Percentiles rank a stretch among this genome's conserved stretches.
Conservation (phyloP, 305 asterid species). For the Solanum hybrid region DNA sequence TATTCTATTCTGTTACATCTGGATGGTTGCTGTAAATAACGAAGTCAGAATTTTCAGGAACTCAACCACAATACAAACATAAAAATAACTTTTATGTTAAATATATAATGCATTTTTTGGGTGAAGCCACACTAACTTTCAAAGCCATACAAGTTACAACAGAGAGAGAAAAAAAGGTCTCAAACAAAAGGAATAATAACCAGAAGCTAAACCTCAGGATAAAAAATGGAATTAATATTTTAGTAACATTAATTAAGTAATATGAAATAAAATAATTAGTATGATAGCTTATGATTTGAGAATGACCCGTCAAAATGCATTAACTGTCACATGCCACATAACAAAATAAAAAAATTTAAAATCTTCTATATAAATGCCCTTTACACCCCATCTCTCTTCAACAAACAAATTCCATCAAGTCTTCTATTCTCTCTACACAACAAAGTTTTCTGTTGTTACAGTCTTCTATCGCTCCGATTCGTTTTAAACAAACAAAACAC, state of each 20-base stretch:
- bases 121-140: background rate
- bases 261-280: background rate
- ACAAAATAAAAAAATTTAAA: background rate
- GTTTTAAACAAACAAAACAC: background rate
- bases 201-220: background rate
- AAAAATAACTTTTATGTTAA: background rate
- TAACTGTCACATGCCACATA: conserved; percentile 9
- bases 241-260: background rate
- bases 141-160: background rate
- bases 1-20: background rate
- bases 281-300: conserved; percentile 11
- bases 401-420: conserved; percentile 3
- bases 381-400: background rate
- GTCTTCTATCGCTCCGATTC: background rate
- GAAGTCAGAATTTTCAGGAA: background rate
- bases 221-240: background rate
- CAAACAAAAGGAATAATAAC: background rate
- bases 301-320: background rate
- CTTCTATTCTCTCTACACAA: background rate
- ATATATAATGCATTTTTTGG: background rate
- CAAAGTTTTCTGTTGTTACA: background rate
- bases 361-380: conserved; percentile 9
- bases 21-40: background rate
- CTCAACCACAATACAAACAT: background rate
- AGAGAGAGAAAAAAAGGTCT: background rate